Conservation (phyloP, 2,329 filamentous ascomycete species). For the Colletotrichum sp. region DNA sequence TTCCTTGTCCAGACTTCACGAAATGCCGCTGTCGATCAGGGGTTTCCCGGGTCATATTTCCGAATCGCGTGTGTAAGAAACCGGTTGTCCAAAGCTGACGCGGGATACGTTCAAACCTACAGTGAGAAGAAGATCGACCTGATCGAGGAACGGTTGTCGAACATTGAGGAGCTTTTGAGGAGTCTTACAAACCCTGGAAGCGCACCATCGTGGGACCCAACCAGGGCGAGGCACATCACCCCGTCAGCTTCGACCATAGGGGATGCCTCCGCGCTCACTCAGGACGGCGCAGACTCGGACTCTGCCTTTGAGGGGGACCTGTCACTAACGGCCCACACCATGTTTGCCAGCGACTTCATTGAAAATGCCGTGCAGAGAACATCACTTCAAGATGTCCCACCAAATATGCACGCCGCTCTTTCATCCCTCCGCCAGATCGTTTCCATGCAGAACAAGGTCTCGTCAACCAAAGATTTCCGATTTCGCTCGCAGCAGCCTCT, state of each 20-base stretch:
- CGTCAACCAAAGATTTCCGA: conserved; percentile 45
- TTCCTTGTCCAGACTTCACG: not conserved
- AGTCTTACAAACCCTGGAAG: conserved; percentile 34
- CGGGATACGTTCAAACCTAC: not conserved
- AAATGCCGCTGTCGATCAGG: not conserved
- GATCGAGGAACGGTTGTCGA: conserved; percentile 49
- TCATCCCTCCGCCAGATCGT: conserved; percentile 58
- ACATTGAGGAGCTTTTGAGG: conserved; percentile 49
- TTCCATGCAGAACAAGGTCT: conserved; percentile 50
- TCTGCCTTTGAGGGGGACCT: conserved; percentile 53
- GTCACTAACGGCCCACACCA: conserved; percentile 54
- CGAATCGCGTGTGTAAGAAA: not conserved
- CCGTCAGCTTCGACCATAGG: conserved; percentile 21
- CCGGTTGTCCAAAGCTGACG: not conserved
- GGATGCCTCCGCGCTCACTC: conserved; percentile 22
- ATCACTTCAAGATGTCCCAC: conserved; percentile 48
- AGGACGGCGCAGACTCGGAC: conserved; percentile 45
- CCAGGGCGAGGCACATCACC: conserved; percentile 25
- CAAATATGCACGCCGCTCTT: conserved; percentile 59
- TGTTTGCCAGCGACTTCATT: conserved; percentile 60
- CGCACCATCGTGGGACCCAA: not conserved
- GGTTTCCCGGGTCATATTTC: not conserved
- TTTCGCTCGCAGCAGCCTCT: conserved; percentile 52
- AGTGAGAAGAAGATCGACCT: conserved; percentile 61
- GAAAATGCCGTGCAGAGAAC: conserved; percentile 57